A percentile compares a stretch with the other conserved stretches of the same genome.
Conservation (phyloP, 192 early-diverging fungal genomes). For the Umbelopsis sp. region DNA sequence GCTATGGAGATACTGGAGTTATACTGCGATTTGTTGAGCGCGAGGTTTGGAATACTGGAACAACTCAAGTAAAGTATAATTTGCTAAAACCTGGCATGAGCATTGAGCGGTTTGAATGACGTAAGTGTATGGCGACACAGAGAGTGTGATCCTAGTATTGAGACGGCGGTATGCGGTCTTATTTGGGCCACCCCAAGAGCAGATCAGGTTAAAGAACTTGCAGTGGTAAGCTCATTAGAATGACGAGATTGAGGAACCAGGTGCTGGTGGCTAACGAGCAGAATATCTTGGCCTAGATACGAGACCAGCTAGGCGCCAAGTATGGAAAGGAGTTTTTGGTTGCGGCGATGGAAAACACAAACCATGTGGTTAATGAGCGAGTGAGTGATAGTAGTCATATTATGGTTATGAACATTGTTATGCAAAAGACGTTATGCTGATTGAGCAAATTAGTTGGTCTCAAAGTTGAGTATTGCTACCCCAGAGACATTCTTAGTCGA, state of each 20-base stretch:
- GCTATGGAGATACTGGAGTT: slow-evolving; percentile 94
- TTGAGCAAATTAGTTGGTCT: slow-evolving; percentile 62
- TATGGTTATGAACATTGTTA: no score
- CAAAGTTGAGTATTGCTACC: slow-evolving; percentile 79
- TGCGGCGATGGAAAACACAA: slow-evolving; percentile 74
- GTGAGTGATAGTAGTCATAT: slow-evolving; percentile 41
- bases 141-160: slow-evolving; percentile 77
- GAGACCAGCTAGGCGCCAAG: slow-evolving; percentile 81
- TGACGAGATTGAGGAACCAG: no score
- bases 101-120: background rate
- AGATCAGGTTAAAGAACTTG: slow-evolving; percentile 82
- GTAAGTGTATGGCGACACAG: slow-evolving; percentile 30
- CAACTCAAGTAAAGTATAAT: slow-evolving; percentile 64
- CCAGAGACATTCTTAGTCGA: slow-evolving; percentile 80
- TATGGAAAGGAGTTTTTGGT: slow-evolving; percentile 83
- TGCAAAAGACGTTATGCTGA: no score
- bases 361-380: slow-evolving; percentile 74
- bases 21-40: slow-evolving; percentile 85
- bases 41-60: slow-evolving; percentile 88
- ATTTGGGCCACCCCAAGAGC: slow-evolving; percentile 89
- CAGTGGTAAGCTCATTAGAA: slow-evolving; percentile 33
- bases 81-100: background rate
- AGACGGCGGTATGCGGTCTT: slow-evolving; percentile 86
- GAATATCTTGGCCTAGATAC: slow-evolving; percentile 42
- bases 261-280: no score